A percentile compares a stretch with the other conserved stretches of the same genome.
Conservation (phyloP, 441 rosid genomes). For the Adansonia gregorii region DNA sequence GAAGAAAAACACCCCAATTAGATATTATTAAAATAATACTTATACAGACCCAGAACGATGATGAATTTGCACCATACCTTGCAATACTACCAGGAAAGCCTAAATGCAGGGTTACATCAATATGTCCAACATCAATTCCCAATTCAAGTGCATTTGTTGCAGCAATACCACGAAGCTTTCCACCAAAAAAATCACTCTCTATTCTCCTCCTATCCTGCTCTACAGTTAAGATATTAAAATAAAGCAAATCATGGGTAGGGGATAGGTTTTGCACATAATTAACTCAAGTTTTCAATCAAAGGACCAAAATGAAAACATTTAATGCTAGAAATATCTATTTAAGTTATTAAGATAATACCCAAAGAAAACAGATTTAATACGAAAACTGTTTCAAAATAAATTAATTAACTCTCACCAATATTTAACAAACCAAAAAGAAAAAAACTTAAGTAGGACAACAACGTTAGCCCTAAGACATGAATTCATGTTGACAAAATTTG, state of each 20-base stretch:
- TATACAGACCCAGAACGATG: constrained; percentile 19
- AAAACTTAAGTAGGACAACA: not conserved
- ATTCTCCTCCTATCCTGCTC: constrained; percentile 83
- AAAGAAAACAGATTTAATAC: not conserved
- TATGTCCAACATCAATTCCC: constrained; percentile 97
- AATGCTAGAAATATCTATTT: not conserved
- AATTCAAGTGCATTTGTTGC: constrained; percentile 97
- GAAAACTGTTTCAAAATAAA: constrained; percentile 8
- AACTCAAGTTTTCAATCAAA: not conserved
- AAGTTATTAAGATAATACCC: not conserved
- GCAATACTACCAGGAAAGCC: constrained; percentile 97
- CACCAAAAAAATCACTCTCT: constrained; percentile 80
- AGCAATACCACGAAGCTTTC: constrained; percentile 88
- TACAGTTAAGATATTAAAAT: constrained; percentile 26
- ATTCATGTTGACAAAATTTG: not conserved
- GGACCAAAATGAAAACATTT: not conserved
- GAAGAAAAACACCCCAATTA: constrained; percentile 33
- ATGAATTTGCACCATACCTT: constrained; percentile 55
- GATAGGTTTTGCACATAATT: not conserved
- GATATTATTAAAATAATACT: constrained; percentile 28
- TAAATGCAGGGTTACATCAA: constrained; percentile 90
- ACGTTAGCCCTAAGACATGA: not conserved
- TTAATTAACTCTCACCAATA: not conserved
- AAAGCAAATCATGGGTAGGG: constrained; percentile 5
- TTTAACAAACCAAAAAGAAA: not conserved